phyloP scores from a whole-genome alignment of 1,284 basidiomycete genomes.

The Somion occarium region DNA sequence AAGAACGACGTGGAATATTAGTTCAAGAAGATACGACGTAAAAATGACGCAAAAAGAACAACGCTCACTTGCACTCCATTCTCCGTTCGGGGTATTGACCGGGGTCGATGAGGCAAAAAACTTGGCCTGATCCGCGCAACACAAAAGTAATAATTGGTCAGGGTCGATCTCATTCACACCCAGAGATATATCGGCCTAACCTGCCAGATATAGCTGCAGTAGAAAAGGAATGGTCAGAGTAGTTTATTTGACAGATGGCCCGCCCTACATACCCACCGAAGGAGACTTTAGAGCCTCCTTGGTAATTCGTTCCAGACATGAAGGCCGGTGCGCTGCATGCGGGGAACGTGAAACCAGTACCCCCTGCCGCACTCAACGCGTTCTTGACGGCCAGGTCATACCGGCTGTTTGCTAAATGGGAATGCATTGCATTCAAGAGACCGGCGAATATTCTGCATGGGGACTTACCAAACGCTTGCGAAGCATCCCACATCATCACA shows the following conservation, averaged over 20 bases:
- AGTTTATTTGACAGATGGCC: neutral
- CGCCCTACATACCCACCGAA: constrained; percentile 43
- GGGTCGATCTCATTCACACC: too few relatives aligned
- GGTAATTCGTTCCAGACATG: constrained; percentile 44
- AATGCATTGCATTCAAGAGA: constrained; percentile 1
- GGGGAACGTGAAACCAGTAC: constrained; percentile 63
- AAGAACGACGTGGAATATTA: constrained; percentile 8
- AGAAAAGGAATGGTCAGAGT: constrained; percentile 3
- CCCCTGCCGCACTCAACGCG: constrained; percentile 53
- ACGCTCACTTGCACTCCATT: constrained; percentile 60
- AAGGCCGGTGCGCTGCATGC: constrained; percentile 53
- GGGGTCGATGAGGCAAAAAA: constrained; percentile 53
- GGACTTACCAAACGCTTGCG: constrained; percentile 56
- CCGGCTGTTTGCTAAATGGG: constrained; percentile 45
- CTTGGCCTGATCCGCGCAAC: constrained; percentile 41
- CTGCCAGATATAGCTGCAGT: constrained; percentile 58
- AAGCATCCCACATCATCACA: constrained; percentile 71
- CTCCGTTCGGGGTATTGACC: constrained; percentile 42
- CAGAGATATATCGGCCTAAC: too few relatives aligned
- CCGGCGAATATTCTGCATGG: neutral
- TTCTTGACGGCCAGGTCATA: constrained; percentile 62
- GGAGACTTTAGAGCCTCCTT: constrained; percentile 47
- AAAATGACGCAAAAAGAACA: neutral
- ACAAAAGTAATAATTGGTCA: neutral
- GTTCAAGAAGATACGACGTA: constrained; percentile 8